phyloP scores from a whole-genome alignment of 2,329 filamentous ascomycete genomes.

The Penicillium expansum region DNA sequence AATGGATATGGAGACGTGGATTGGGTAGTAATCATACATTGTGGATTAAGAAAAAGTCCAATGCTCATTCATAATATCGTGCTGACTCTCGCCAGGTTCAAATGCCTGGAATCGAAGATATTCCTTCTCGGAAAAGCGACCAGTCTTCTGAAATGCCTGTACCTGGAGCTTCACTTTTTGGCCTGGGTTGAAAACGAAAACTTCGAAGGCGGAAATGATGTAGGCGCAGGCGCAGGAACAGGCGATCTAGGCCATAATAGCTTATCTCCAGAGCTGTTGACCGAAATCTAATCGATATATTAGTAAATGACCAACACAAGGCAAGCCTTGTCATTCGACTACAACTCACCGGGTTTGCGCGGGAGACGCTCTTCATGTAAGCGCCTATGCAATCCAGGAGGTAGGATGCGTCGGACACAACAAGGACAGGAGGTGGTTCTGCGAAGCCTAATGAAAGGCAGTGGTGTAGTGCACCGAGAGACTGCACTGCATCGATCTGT shows the following conservation, averaged over 20 bases:
- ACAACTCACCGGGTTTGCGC: not conserved
- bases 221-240: not conserved
- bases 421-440: not conserved
- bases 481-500: not conserved
- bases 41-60: too few species aligned
- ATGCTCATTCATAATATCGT: not conserved
- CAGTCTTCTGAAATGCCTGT: too few species aligned
- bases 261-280: not conserved
- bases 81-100: not conserved
- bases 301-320: not conserved
- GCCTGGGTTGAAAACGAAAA: not conserved
- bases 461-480: slow-evolving; percentile 1
- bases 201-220: not conserved
- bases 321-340: not conserved
- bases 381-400: not conserved
- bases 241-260: not conserved
- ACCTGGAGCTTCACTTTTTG: not conserved
- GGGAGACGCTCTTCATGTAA: slow-evolving; percentile 1
- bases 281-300: not conserved
- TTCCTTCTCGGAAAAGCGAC: too few species aligned
- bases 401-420: slow-evolving; percentile 2
- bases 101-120: too few species aligned
- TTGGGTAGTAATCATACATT: not conserved
- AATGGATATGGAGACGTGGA: not conserved
- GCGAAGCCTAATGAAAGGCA: not conserved